Base-by-base conservation (phyloP, 169 alveolate species). In the Cryptosporidium ryanae region DNA sequence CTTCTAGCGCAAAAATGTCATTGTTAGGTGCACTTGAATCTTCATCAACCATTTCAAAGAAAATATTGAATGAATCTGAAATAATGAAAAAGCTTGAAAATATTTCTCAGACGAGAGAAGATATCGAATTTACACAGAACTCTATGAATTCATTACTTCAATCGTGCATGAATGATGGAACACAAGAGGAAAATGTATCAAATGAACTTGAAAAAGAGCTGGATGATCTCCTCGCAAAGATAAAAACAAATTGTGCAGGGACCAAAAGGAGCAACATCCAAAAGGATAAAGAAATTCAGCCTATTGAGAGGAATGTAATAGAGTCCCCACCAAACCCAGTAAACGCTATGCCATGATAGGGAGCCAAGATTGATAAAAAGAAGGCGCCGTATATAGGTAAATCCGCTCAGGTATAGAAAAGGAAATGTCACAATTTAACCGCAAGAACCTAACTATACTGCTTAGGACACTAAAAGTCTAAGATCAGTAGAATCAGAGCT, bases 401-500 rank as follows among this genome's bases (percentile, higher is more conserved):
- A n/a, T n/a, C n/a, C 27, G 13, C 1, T 52, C 5, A 12, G 63
- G 13, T 52, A 52, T 21, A 52, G 13, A 1, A 52, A n/a, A 52
- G 31, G 27, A 21, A 52, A 52, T 52, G 21, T 12, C 63, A 52
- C 63, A 52, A n/a, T 8, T n/a, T 17, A 52, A 21, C 21, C 12
- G 21, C 63, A 52, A 12, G 0, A n/a, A 52, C 6, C 27, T 0
- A 52, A 52, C 12, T n/a, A 52, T n/a, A 52, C 27, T 52, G 31
- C 13, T 4, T n/a, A 52, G 63, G 21, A 49, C 64, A 63, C 82
- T 49, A 48, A 66, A 34, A 49, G 52, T 49, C 82, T 82, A 8
- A 50, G 25, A 8, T 4, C 43, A 32, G 65, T 34, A 38, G n/a
- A 6, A 15, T 97, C 95, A 98, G 64, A 98, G 96, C 94, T 96